phyloP scores from a whole-genome alignment of 208 protist species.

The Herpetomonas tarakana region DNA sequence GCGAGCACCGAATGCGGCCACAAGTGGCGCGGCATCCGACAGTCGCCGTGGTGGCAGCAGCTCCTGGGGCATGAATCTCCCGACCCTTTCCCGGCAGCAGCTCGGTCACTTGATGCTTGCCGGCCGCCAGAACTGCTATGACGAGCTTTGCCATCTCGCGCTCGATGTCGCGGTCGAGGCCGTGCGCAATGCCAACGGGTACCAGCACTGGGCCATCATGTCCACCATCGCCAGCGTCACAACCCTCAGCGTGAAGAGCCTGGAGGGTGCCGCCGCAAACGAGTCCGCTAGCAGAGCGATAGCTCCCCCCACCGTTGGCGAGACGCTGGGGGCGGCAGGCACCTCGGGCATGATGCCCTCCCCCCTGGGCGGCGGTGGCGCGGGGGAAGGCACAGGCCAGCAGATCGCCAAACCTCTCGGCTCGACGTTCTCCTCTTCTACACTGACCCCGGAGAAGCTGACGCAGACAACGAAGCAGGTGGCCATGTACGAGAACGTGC shows the following conservation, averaged over 20 bases:
- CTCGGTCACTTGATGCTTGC: conserved; percentile 28
- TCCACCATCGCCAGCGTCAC: conserved; percentile 40
- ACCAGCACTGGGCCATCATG: conserved; percentile 51
- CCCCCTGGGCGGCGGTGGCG: no score
- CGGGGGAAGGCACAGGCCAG: no score
- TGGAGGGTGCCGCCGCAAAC: conserved; percentile 1
- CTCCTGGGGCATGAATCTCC: conserved; percentile 24
- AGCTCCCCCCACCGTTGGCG: no score
- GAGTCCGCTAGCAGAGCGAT: no score
- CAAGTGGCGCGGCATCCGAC: background rate
- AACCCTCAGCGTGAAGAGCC: conserved; percentile 33
- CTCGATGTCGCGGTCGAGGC: conserved; percentile 57
- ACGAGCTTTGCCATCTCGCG: conserved; percentile 47
- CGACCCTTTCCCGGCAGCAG: conserved; percentile 23
- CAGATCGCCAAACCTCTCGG: no score
- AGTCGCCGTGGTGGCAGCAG: conserved; percentile 3
- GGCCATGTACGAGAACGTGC: conserved; percentile 73
- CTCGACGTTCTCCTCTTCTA: no score
- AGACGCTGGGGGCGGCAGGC: background rate
- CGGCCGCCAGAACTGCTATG: conserved; percentile 51
- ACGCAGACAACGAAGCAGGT: conserved; percentile 6
- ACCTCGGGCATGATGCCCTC: background rate
- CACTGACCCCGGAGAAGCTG: background rate
- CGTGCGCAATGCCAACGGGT: conserved; percentile 31
- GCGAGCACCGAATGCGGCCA: background rate